Conservation (phyloP, 108 stramenopile species). For the Schizochytrium sp. region DNA sequence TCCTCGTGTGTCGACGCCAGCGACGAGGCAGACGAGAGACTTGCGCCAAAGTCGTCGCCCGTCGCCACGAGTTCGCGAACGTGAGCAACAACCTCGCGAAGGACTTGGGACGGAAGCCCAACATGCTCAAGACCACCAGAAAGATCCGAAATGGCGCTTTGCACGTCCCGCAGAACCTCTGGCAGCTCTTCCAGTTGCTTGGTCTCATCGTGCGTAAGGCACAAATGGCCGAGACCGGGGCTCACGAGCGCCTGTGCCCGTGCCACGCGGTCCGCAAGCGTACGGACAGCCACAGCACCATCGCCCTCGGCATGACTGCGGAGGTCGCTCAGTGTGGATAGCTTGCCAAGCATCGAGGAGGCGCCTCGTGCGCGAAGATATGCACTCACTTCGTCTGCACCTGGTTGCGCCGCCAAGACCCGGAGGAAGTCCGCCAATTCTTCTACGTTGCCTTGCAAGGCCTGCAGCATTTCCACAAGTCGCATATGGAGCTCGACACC, state of each 20-base stretch:
- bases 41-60: not conserved
- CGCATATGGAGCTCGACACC: not conserved
- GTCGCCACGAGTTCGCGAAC: not conserved
- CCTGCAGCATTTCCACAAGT: not conserved
- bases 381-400: not conserved
- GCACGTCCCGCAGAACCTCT: not conserved
- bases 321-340: not conserved
- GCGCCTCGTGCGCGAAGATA: not conserved
- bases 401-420: not conserved
- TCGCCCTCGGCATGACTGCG: not conserved
- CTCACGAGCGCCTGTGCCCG: not conserved
- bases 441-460: not conserved
- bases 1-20: no score
- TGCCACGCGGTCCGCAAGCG: not conserved
- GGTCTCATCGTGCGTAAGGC: not conserved
- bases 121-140: not conserved
- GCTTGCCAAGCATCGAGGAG: not conserved
- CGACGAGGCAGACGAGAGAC: not conserved
- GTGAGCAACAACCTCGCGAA: not conserved
- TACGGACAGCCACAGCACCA: not conserved
- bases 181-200: not conserved
- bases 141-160: not conserved
- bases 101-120: not conserved
- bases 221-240: not conserved
- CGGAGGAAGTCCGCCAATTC: not conserved